Base-by-base conservation (phyloP, 208 protist species). In the Tetramitus jugosus region DNA sequence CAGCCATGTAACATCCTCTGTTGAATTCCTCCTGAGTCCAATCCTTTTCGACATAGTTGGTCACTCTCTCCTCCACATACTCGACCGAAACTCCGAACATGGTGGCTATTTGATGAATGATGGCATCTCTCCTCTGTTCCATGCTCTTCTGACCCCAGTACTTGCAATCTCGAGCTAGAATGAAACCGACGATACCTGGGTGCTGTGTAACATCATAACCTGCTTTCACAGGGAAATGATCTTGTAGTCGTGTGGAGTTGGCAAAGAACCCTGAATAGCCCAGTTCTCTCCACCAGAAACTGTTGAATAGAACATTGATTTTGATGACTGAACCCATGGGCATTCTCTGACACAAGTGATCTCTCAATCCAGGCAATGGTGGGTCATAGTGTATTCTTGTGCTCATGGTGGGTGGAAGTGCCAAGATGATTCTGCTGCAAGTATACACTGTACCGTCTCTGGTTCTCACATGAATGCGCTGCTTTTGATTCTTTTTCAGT, bases 11-110 rank as follows among this genome's bases (percentile, higher is more conserved):
- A 71, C 75, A 61, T 29, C 75, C 75, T 37, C 75, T 39, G 39
- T 26, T 26, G 26, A 60, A 62, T 42, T n/a, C 6, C 0, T 78
- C 75, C 26, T 10, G 3, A n/a, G 23, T 33, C 75, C 75, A 78
- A 71, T 78, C 46, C 46, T 64, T 78, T 23, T 78, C 75, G 42
- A 78, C 23, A 42, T 78, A 78, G 23, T 68, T 33, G 6, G 62
- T 14, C 26, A 8, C 6, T 33, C 29, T 60, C 45, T 17, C 23
- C 10, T 45, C 60, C 8, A 49, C 13, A n/a, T 20, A 1, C 31
- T 43, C 39, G 10, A 13, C 26, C n/a, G n/a, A n/a, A n/a, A n/a
- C n/a, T 35, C 74, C 60, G 3, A 53, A 49, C n/a, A 23, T 33
- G 53, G 29, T 31, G 14, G 31, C 23, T 20, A 39, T 37, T 62